phyloP scores from a whole-genome alignment of 306 rosid genomes.

The Citrullus colocynthis region DNA sequence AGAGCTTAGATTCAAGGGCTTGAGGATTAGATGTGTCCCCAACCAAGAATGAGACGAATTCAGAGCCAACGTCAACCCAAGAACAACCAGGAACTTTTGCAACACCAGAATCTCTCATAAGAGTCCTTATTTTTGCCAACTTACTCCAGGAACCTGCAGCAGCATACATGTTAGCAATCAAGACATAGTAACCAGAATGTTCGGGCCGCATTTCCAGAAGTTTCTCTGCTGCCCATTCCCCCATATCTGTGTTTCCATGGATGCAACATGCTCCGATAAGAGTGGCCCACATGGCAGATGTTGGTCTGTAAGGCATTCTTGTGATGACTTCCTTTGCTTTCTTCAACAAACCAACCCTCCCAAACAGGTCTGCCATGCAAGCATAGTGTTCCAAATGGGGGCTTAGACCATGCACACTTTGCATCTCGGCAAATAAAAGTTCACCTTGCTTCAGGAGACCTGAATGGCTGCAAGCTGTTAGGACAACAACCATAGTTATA shows the following conservation, averaged over 20 bases:
- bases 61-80: constrained; percentile 58
- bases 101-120: constrained; percentile 70
- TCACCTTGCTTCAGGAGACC: constrained; percentile 56
- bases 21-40: constrained; percentile 52
- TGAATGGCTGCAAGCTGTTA: constrained; percentile 85
- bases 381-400: constrained; percentile 65
- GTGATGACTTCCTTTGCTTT: constrained; percentile 50
- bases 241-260: constrained; percentile 45
- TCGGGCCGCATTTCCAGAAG: constrained; percentile 61
- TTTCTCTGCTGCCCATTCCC: constrained; percentile 87
- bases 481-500: constrained; percentile 65
- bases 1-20: constrained; percentile 25
- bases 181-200: constrained; percentile 69
- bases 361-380: constrained; percentile 77
- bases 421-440: constrained; percentile 44
- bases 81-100: constrained; percentile 68
- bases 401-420: constrained; percentile 26
- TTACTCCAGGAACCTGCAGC: constrained; percentile 68
- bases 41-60: constrained; percentile 44
- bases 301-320: constrained; percentile 68
- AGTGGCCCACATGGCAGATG: constrained; percentile 90
- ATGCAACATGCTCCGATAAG: constrained; percentile 67
- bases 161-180: constrained; percentile 89
- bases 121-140: constrained; percentile 60
- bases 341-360: constrained; percentile 72